A percentile compares a stretch with the other conserved stretches of the same genome.
Evolutionary conservation across 441 rosid genomes (phyloP).

Genomic region (Gossypium gossypioides): DNA sequence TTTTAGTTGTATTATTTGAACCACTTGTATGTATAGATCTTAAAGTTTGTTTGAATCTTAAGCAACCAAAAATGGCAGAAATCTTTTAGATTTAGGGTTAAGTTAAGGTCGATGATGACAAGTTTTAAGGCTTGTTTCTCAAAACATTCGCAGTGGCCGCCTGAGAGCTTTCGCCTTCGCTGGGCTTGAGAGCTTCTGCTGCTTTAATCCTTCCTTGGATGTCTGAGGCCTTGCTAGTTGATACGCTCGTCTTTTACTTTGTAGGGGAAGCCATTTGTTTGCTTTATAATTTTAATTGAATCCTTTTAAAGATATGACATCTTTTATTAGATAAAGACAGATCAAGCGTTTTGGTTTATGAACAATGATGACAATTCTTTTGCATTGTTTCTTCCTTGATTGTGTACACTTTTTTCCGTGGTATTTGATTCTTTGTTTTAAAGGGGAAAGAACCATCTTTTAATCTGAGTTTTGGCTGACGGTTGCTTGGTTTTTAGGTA

Average conservation of each 20-base stretch:
- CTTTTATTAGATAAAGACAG: not conserved
- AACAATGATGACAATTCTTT: not conserved
- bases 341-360: not conserved
- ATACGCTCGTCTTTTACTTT: not conserved
- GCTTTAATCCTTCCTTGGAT: conserved; percentile 1
- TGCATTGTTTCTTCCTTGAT: not conserved
- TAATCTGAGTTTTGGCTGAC: not conserved
- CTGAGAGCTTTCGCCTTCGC: conserved; percentile 10
- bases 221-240: not conserved
- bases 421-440: not conserved
- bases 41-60: not conserved
- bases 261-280: not conserved
- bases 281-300: not conserved
- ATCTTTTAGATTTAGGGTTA: not conserved
- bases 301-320: not conserved
- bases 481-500: conserved; percentile 31
- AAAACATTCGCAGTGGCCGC: conserved; percentile 5
- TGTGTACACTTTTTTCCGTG: not conserved
- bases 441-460: not conserved
- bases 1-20: not conserved
- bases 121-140: conserved; percentile 6
- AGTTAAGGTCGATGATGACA: conserved; percentile 2
- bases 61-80: not conserved
- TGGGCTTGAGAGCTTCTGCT: conserved; percentile 6
- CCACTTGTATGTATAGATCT: not conserved